A percentile compares a stretch with the other conserved stretches of the same genome.
Conservation (phyloP, 2,329 filamentous ascomycete genomes). For the Trichoderma cornu-damae region DNA sequence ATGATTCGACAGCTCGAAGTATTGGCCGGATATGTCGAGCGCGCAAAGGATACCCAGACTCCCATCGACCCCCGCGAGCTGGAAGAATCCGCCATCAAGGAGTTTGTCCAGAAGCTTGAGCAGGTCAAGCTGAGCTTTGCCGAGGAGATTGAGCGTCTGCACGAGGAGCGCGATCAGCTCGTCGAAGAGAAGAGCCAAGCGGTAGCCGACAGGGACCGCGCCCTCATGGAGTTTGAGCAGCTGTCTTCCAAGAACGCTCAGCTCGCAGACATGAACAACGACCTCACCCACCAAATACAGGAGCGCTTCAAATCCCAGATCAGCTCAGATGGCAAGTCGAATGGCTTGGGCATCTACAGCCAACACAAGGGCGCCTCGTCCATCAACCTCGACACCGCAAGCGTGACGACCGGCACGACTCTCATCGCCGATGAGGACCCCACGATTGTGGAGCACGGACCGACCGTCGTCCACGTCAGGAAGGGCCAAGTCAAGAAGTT, state of each 20-base stretch:
- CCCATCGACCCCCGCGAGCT: slow-evolving; percentile 75
- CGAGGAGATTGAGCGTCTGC: slow-evolving; percentile 53
- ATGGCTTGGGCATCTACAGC: slow-evolving; percentile 54
- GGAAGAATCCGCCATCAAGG: slow-evolving; percentile 86
- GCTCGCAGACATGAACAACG: slow-evolving; percentile 90
- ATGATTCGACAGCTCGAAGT: slow-evolving; percentile 89
- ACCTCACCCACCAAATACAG: slow-evolving; percentile 90
- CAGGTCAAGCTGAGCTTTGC: slow-evolving; percentile 56
- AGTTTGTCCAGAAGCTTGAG: slow-evolving; percentile 72
- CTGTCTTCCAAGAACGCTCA: slow-evolving; percentile 92
- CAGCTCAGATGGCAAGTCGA: slow-evolving; percentile 44
- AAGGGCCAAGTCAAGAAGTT: slow-evolving; percentile 95
- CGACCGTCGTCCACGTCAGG: slow-evolving; percentile 92
- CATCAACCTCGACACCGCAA: slow-evolving; percentile 48
- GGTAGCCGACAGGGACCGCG: slow-evolving; percentile 82
- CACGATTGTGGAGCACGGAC: slow-evolving; percentile 61
- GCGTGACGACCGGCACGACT: slow-evolving; percentile 54
- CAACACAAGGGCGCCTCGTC: slow-evolving; percentile 48
- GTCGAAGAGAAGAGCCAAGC: slow-evolving; percentile 80
- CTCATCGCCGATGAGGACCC: slow-evolving; percentile 63
- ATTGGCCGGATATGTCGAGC: slow-evolving; percentile 80
- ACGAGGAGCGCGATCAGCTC: slow-evolving; percentile 71
- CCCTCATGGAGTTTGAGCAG: slow-evolving; percentile 91
- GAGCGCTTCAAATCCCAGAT: slow-evolving; percentile 82
- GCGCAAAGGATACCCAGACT: slow-evolving; percentile 75